Base-by-base conservation (phyloP, 805 yeast genomes). In the Zygosaccharomyces siamensis region DNA sequence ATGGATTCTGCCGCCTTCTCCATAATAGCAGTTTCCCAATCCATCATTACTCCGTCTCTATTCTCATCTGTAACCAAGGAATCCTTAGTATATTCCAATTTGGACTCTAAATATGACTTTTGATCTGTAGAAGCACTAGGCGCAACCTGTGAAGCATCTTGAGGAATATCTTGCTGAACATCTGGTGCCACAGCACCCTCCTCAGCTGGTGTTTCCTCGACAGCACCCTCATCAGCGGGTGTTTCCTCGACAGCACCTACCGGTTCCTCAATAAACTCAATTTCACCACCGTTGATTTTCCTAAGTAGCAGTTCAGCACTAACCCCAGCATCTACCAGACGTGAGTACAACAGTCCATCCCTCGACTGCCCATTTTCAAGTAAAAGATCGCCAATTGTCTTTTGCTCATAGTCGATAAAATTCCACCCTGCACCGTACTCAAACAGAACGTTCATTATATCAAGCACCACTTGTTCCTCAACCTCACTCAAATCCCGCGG, bases 31-130 rank as follows among this genome's bases (percentile, higher is more conserved):
- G 80, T 75, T 64, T 90, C 98, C 98, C 98, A 90, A 57, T 84
- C 85, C 98, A 90, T 90, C 98, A 90, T 90, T 2, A 90, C 97
- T 14, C 97, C 98, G 60, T 90, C 97, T 41, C 77, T 73, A 45
- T 83, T 72, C 21, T 80, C 83, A 51, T 79, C 74, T 0, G 97
- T 92, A 23, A 88, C 71, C 23, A 90, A 72, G 0, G 93, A 83
- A 50, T 83, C 84, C 36, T 72, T 75, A 1, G 70, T 69, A 63
- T 87, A 90, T 56, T 80, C 81, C 23, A 90, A 70, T 59, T 83
- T 74, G 3, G 90, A 78, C 10, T 75, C 68, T 38, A 90, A 72
- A 59, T 83, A 90, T 0, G 85, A 75, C 2, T 72, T 64, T 52
- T 85, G 89, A 50, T 80, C 74, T 44, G 75, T 78, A 1, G 92